Conservation (phyloP, 768 basidiomycete genomes). For the Dentipellis fragilis region DNA sequence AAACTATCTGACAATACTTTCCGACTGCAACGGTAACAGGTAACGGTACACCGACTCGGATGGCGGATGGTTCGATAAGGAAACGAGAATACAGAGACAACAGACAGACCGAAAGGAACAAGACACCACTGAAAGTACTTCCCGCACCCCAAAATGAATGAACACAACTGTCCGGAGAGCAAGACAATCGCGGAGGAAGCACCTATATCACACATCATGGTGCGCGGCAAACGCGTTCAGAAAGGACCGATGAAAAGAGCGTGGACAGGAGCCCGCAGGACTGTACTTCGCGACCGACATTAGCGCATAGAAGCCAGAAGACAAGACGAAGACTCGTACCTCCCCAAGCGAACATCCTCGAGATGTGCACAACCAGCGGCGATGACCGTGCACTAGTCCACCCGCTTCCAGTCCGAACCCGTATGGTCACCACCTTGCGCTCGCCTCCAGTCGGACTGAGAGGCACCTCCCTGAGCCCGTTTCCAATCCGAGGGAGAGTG, state of each 20-base stretch:
- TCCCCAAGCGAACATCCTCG: neutral
- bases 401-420: neutral
- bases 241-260: neutral
- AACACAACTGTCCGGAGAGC: too few relatives aligned
- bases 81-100: neutral
- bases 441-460: conserved; percentile 17
- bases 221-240: neutral
- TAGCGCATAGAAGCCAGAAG: too few relatives aligned
- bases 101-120: neutral
- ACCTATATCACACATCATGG: neutral
- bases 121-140: neutral
- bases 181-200: neutral
- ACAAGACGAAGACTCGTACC: too few relatives aligned
- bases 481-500: too few relatives aligned
- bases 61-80: neutral
- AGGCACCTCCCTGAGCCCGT: too few relatives aligned
- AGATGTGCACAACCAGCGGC: neutral
- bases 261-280: neutral
- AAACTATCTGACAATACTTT: neutral
- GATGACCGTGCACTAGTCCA: neutral
- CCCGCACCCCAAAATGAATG: neutral
- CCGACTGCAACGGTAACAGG: neutral
- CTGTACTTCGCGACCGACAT: neutral
- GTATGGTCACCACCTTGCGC: conserved; percentile 8
- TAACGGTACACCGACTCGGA: neutral